phyloP scores from a whole-genome alignment of 192 early-diverging fungal genomes.

The Mortierella antarctica region DNA sequence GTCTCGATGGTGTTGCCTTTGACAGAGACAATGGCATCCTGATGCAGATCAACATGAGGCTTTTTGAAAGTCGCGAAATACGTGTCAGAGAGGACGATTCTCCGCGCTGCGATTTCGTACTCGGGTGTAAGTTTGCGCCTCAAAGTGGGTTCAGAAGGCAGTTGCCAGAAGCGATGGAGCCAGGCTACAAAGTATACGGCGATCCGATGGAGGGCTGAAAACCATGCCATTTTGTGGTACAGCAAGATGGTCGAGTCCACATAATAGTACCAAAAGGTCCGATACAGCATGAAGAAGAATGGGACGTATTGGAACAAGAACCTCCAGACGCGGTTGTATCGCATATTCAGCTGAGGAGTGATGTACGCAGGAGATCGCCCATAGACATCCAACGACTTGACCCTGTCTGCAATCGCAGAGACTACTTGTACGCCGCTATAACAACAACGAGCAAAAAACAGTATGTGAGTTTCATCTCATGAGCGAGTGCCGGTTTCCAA shows the following conservation, averaged over 20 bases:
- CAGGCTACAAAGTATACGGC: slow-evolving; percentile 34
- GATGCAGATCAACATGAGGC: slow-evolving; percentile 49
- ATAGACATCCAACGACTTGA: slow-evolving; percentile 53
- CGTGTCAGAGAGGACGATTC: slow-evolving; percentile 30
- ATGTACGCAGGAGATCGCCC: slow-evolving; percentile 57
- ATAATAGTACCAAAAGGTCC: slow-evolving; percentile 29
- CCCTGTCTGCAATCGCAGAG: slow-evolving; percentile 48
- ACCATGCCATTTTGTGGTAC: slow-evolving; percentile 44
- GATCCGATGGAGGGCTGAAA: slow-evolving; percentile 25
- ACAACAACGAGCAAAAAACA: neutral
- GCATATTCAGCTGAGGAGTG: slow-evolving; percentile 33
- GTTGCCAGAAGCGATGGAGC: slow-evolving; percentile 39
- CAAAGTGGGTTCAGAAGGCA: slow-evolving; percentile 12
- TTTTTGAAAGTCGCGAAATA: slow-evolving; percentile 24
- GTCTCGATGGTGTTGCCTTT: slow-evolving; percentile 49
- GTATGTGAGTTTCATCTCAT: neutral
- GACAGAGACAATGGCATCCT: slow-evolving; percentile 30
- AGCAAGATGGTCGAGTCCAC: slow-evolving; percentile 32
- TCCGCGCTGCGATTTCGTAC: slow-evolving; percentile 24
- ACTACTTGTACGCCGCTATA: slow-evolving; percentile 55
- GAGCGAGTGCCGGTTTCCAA: neutral
- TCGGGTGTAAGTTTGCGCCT: slow-evolving; percentile 31
- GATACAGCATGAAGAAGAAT: slow-evolving; percentile 41
- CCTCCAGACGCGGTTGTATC: slow-evolving; percentile 29
- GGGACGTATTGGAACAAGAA: slow-evolving; percentile 52